A percentile compares a stretch with the other conserved stretches of the same genome.
Evolutionary conservation across 352 stramenopile species (phyloP).

Genomic region (Globisporangium middletonii): DNA sequence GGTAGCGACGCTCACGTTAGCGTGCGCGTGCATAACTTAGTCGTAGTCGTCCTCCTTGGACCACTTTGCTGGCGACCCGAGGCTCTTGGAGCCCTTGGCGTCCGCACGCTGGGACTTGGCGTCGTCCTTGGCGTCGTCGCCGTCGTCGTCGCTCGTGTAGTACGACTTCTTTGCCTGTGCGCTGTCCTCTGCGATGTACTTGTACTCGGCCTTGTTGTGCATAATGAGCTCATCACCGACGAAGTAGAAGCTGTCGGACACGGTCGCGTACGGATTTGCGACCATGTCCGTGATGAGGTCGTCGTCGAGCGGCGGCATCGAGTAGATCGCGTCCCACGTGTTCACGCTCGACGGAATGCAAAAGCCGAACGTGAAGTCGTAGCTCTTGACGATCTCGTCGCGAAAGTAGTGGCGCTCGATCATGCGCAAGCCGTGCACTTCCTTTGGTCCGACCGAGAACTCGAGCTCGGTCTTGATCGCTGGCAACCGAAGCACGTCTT

Average conservation of each 20-base stretch:
- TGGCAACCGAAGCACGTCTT: constrained; percentile 89
- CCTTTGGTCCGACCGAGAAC: constrained; percentile 89
- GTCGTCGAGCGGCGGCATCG: constrained; percentile 89
- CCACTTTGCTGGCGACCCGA: constrained; percentile 61
- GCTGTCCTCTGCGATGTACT: constrained; percentile 90
- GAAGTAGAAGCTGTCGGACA: constrained; percentile 96
- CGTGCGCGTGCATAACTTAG: constrained; percentile 34
- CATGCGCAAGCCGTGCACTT: constrained; percentile 92
- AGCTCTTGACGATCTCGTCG: constrained; percentile 93
- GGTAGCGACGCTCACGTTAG: too few species aligned
- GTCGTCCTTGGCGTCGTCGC: constrained; percentile 39
- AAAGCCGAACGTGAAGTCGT: constrained; percentile 96
- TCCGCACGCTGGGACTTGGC: constrained; percentile 53
- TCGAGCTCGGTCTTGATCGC: constrained; percentile 89
- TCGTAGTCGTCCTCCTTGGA: constrained; percentile 91
- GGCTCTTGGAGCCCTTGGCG: constrained; percentile 34
- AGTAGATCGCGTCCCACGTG: constrained; percentile 94
- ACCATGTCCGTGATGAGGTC: constrained; percentile 95
- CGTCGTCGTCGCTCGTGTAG: constrained; percentile 79
- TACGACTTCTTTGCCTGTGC: constrained; percentile 91
- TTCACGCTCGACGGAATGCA: constrained; percentile 95
- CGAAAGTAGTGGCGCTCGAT: constrained; percentile 97
- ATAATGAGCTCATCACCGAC: constrained; percentile 95
- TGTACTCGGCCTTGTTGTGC: constrained; percentile 94
- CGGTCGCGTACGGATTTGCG: constrained; percentile 90